Evolutionary conservation across 306 rosid genomes (phyloP).

Genomic region (Chamaecrista fasciculata): DNA sequence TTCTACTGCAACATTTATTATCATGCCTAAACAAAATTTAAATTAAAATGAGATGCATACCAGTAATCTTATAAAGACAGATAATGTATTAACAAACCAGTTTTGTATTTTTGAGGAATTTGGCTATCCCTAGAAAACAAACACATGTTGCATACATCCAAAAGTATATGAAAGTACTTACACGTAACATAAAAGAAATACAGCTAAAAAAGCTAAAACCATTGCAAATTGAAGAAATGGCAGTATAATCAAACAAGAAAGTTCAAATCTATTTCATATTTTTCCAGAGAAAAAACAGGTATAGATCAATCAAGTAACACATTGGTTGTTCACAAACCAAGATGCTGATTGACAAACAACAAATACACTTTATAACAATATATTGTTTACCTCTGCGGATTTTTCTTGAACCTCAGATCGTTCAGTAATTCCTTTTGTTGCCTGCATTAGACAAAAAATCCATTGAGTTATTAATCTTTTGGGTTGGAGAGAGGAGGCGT

Average conservation of each 20-base stretch:
- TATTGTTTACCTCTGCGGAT: constrained; percentile 67
- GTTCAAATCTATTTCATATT: constrained; percentile 5
- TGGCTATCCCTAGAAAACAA: neutral
- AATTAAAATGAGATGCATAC: constrained; percentile 12
- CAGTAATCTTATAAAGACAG: neutral
- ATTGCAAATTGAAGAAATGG: constrained; percentile 2
- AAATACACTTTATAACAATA: neutral
- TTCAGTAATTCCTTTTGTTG: constrained; percentile 51
- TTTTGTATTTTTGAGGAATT: neutral
- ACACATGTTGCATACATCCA: neutral
- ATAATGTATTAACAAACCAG: neutral
- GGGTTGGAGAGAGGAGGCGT: neutral
- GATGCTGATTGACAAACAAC: constrained; percentile 6
- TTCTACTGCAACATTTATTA: neutral
- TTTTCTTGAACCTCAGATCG: constrained; percentile 54
- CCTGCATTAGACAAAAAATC: constrained; percentile 49
- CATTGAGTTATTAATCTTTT: neutral
- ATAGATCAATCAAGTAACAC: neutral
- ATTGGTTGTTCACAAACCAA: constrained; percentile 6
- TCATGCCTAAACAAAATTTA: neutral
- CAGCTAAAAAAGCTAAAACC: neutral
- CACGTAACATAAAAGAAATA: neutral
- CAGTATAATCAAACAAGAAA: constrained; percentile 5
- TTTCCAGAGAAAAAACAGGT: constrained; percentile 7
- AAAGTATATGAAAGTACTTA: constrained; percentile 3